Base-by-base conservation (phyloP, 75 land plant genomes). In the Isoetes taiwanensis region DNA sequence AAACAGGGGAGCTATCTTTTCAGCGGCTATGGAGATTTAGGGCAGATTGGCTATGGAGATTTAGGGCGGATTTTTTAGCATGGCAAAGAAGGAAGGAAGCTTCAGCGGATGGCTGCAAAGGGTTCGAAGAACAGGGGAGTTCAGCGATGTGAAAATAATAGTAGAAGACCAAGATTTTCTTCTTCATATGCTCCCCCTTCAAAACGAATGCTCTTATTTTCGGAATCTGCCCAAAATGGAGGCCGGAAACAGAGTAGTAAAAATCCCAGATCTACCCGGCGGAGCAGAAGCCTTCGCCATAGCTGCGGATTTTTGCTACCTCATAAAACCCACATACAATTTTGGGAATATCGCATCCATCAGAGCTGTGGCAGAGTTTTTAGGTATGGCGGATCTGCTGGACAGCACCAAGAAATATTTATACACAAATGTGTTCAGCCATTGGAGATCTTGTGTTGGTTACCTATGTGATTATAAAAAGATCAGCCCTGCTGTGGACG, bases 71-170 rank as follows among this genome's bases (percentile, higher is more conserved):
- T n/a, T n/a, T n/a, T n/a, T n/a, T n/a, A n/a, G n/a, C n/a, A 71
- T 71, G 70, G 70, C 76, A 29, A 69, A 57, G 61, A 73, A 62
- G 30, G 73, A 62, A 37, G 57, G 48, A 17, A 29, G 58, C 58
- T 68, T 72, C 54, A 46, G 25, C 20, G 73, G 66, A 3, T 73
- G 76, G 76, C 66, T 73, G 25, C 76, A 68, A 32, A 41, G 76
- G 34, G 66, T 73, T n/a, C 35, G 76, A 14, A 14, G 26, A 33
- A 73, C 73, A 6, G 76, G 76, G 55, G 76, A 73, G 60, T 67
- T 52, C 66, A 73, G 76, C 57, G 76, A 73, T 50, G 52, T 73
- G 3, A 62, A 43, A 12, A 72, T 73, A 24, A 14, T 33, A 2
- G 35, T 73, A 2, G 54, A 63, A 14, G 66, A 66, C 26, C 60